Conservation (phyloP, 495 filamentous ascomycete species). For the Saxophila tyrrhenica region DNA sequence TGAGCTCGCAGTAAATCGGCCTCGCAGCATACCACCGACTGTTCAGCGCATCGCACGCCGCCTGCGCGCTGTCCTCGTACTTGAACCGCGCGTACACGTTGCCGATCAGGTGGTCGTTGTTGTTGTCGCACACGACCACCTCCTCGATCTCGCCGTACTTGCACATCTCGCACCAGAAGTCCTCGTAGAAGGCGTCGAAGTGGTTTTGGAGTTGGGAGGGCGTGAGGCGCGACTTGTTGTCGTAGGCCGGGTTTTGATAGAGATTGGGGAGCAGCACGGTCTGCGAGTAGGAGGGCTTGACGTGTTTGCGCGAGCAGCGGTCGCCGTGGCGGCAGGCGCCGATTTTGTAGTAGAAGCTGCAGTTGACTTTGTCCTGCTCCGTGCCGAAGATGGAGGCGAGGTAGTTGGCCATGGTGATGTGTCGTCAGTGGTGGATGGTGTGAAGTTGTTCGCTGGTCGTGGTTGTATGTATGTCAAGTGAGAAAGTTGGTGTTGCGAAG, state of each 20-base stretch:
- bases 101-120: conserved; percentile 96
- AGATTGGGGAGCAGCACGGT: conserved; percentile 97
- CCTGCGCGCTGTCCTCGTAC: conserved; percentile 93
- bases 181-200: conserved; percentile 99
- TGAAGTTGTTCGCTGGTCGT: not conserved
- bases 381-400: conserved; percentile 99
- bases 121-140: conserved; percentile 46
- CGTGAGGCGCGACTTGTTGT: conserved; percentile 85
- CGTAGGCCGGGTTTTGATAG: conserved; percentile 97
- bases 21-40: conserved; percentile 93
- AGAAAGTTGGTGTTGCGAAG: not conserved
- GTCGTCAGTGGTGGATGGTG: not conserved
- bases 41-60: conserved; percentile 88
- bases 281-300: conserved; percentile 96
- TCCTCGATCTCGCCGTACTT: conserved; percentile 38
- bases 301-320: conserved; percentile 94
- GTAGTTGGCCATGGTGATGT: conserved; percentile 70
- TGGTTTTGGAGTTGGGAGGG: conserved; percentile 89
- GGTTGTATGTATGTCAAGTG: too few relatives aligned
- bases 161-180: conserved; percentile 95
- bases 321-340: conserved; percentile 97
- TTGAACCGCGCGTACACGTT: conserved; percentile 99
- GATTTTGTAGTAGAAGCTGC: conserved; percentile 91
- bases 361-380: conserved; percentile 90
- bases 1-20: conserved; percentile 95